Percentiles rank a stretch among this genome's conserved stretches.
Conservation (phyloP, 2,329 filamentous ascomycete species). For the Dothidotthia symphoricarpi region DNA sequence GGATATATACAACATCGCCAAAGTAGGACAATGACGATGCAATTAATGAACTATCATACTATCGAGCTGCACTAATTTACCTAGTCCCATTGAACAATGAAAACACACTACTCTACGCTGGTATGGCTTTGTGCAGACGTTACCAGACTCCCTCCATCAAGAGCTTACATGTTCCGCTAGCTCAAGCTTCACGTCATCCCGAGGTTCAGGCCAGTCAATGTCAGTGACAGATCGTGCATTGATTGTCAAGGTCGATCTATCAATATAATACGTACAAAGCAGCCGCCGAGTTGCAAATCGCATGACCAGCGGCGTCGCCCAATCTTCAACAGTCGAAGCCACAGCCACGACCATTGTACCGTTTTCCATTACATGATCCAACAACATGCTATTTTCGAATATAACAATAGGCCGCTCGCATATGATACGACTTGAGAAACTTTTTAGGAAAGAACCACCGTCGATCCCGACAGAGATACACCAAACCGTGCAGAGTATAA, state of each 20-base stretch:
- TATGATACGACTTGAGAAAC: too few relatives aligned
- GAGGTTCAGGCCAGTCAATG: conserved; percentile 9
- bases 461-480: conserved; percentile 6
- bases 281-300: conserved; percentile 10
- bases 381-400: too few relatives aligned
- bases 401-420: too few relatives aligned
- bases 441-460: too few relatives aligned
- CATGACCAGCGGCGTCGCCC: conserved; percentile 12
- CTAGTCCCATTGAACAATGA: too few relatives aligned
- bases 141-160: conserved; percentile 4
- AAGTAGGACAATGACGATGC: conserved; percentile 19
- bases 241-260: conserved; percentile 12
- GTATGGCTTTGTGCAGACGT: neutral
- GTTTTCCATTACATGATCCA: neutral
- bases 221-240: conserved; percentile 8
- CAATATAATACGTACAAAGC: conserved; percentile 26
- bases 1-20: conserved; percentile 5
- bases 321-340: conserved; percentile 2
- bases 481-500: neutral
- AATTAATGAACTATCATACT: too few relatives aligned
- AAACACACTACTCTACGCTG: too few relatives aligned
- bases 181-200: conserved; percentile 18
- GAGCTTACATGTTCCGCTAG: conserved; percentile 11
- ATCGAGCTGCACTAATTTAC: too few relatives aligned
- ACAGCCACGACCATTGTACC: neutral